Percentiles rank a stretch among this genome's conserved stretches.
Conservation (phyloP, 768 basidiomycete species). For the Leccinum uliginosum region DNA sequence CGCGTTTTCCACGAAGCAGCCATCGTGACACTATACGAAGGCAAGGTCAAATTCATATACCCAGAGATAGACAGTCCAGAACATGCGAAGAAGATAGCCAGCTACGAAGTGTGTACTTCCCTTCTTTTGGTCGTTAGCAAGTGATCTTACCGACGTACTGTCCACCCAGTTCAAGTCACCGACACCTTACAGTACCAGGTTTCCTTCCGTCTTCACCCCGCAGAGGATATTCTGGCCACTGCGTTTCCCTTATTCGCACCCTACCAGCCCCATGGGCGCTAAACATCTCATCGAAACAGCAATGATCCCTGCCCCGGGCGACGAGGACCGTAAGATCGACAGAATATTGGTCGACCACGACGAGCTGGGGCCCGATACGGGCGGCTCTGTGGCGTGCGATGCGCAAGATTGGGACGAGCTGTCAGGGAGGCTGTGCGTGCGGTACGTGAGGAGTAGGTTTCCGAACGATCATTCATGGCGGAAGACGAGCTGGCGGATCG, state of each 20-base stretch:
- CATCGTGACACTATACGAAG: constrained; percentile 24
- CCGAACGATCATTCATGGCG: constrained; percentile 23
- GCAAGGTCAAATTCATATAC: constrained; percentile 23
- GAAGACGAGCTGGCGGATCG: constrained; percentile 19
- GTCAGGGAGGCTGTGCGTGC: constrained; percentile 26
- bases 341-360: constrained; percentile 23
- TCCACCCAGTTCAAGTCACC: constrained; percentile 17
- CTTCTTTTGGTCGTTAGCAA: neutral
- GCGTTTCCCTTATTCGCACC: constrained; percentile 8
- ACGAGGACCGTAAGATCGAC: constrained; percentile 15
- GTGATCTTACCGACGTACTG: neutral
- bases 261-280: constrained; percentile 1
- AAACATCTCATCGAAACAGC: constrained; percentile 23
- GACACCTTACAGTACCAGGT: constrained; percentile 14
- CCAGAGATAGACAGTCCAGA: constrained; percentile 21
- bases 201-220: constrained; percentile 22
- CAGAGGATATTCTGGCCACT: constrained; percentile 30
- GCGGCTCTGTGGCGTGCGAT: constrained; percentile 14
- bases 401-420: constrained; percentile 32
- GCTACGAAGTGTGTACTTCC: constrained; percentile 16
- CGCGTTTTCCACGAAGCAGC: constrained; percentile 25
- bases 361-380: constrained; percentile 8
- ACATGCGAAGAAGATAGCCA: constrained; percentile 13
- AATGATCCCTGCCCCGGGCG: constrained; percentile 12
- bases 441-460: constrained; percentile 19